Conservation (phyloP, 495 filamentous ascomycete species). For the Penicillium bialowiezense region DNA sequence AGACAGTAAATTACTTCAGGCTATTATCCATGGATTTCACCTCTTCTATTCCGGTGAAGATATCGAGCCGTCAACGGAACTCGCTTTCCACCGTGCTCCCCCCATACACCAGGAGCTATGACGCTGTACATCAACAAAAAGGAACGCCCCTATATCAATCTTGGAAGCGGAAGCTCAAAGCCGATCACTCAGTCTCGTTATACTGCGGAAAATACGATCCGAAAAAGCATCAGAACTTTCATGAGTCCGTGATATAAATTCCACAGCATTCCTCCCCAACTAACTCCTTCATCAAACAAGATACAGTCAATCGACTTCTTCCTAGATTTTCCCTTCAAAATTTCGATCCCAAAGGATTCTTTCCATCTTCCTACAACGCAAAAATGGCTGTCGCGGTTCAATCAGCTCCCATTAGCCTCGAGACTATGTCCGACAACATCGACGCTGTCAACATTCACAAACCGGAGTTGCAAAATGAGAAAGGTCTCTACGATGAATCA, state of each 20-base stretch:
- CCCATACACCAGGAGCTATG: too few species aligned
- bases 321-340: too few species aligned
- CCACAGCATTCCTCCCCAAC: background rate
- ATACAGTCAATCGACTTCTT: background rate
- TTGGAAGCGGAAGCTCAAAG: background rate
- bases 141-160: too few species aligned
- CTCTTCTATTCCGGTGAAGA: too few species aligned
- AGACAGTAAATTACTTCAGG: too few species aligned
- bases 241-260: background rate
- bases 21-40: too few species aligned
- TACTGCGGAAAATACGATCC: background rate
- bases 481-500: conserved; percentile 58
- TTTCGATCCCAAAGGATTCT: too few species aligned
- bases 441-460: conserved; percentile 1
- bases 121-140: too few species aligned
- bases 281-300: too few species aligned
- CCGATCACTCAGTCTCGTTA: background rate
- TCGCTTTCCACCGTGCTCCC: too few species aligned
- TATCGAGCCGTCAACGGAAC: background rate
- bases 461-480: conserved; percentile 23
- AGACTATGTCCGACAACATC: conserved; percentile 1
- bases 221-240: background rate
- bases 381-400: background rate
- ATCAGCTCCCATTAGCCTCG: background rate
- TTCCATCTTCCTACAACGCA: background rate